These are phyloP conservation scores for Pugionium cornutum DNA, from an alignment of 345 rosid species.

Conservation along the genomic window DNA sequence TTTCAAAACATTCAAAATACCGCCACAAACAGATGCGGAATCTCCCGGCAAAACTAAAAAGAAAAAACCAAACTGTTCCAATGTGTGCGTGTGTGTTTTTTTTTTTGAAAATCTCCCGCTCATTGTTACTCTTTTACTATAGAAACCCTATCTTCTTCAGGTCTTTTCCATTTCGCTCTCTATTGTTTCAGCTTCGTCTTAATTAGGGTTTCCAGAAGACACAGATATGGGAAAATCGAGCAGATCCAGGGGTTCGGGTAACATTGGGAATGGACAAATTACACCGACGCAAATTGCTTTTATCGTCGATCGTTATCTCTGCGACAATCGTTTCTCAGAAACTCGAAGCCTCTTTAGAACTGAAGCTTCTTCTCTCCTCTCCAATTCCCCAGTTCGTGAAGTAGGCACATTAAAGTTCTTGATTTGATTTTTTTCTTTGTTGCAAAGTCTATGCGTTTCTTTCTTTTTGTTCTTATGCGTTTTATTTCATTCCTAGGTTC, in stretches of 20 bases:
- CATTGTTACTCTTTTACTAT: not conserved
- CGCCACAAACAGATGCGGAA: constrained; percentile 15
- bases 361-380: constrained; percentile 73
- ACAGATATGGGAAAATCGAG: constrained; percentile 56
- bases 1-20: not conserved
- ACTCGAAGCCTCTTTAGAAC: constrained; percentile 57
- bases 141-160: not conserved
- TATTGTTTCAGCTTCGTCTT: not conserved
- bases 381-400: constrained; percentile 62
- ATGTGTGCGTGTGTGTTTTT: not conserved
- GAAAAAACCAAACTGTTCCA: not conserved
- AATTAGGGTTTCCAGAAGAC: constrained; percentile 26
- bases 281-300: constrained; percentile 80
- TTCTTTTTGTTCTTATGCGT: not conserved
- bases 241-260: constrained; percentile 47
- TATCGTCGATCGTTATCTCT: constrained; percentile 83
- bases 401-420: not conserved
- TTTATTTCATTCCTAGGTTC: constrained; percentile 47
- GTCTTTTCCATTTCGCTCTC: not conserved
- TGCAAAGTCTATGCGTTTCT: not conserved
- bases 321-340: constrained; percentile 58
- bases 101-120: constrained; percentile 21
- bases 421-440: not conserved
- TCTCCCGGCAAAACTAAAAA: constrained; percentile 19
- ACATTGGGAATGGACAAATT: constrained; percentile 62